Base-by-base conservation (phyloP, 73 alveolate species). In the Stentor coeruleus region DNA sequence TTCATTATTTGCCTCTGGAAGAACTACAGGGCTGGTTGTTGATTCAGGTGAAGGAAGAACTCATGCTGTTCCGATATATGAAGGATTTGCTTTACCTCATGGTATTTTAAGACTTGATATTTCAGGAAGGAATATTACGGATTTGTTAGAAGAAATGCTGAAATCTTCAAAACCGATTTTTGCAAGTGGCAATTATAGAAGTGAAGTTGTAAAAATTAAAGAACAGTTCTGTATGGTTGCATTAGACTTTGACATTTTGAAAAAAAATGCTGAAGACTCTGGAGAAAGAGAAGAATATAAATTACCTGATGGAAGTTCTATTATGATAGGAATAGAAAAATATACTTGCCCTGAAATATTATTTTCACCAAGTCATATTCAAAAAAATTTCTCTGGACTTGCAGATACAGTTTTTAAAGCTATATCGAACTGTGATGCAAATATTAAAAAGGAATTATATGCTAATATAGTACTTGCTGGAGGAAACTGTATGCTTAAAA, bases 21-120 rank as follows among this genome's bases (percentile, higher is more conserved):
- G 97, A 84, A 97, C 99, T 6, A 96, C 99, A 39, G 99, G 99
- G 38, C 86, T 97, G 59, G 99, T 97, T 3, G 97, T 97, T 26
- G 99, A 97, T 86, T 90, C 96, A 59, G 99, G 99, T 38, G 93
- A 97, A 75, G 96, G 91, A 3, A 93, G 91, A 38, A 91, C 99
- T 28, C 92, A 93, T 81, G 88, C 97, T 55, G 99, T 96, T 49
- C 99, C 99, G 1, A 95, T 97, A 55, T 96, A 97, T 87, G 99
- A 97, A 84, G 99, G 99, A 14, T 96, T 89, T 82, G 98, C 99
- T 26, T 85, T 97, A 39, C 98, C 99, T 58, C 98, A 96, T 88
- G 99, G 99, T 35, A 92, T 96, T 3, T 76, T 87, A 75, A 92
- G 89, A 60, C 89, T 92, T 82, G 88, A 92, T 60, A 87, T 96